Percentiles rank a stretch among this genome's conserved stretches.
phyloP scores from a whole-genome alignment of 345 rosid species.

The Citrus sp. region DNA sequence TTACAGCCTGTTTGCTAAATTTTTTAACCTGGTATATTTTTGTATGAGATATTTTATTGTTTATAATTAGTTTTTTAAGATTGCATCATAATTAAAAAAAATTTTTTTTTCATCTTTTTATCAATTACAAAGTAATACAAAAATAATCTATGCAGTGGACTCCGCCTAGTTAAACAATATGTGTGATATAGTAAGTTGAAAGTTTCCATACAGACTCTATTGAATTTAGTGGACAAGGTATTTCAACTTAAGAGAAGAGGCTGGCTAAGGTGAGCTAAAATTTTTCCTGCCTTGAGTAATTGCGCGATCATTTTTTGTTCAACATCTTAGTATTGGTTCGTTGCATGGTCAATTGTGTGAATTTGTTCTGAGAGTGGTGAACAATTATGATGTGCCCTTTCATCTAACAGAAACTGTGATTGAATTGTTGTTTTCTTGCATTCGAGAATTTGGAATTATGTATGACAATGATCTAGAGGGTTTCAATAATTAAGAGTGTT shows the following conservation, averaged over 20 bases:
- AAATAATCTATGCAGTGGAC: constrained; percentile 97
- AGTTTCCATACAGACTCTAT: too few species aligned
- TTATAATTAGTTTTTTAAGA: too few species aligned
- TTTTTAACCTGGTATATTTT: neutral
- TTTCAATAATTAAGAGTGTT: neutral
- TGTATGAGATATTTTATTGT: neutral
- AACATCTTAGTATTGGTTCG: neutral
- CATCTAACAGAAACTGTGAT: neutral
- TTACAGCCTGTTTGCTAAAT: neutral
- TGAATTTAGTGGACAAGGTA: constrained; percentile 94
- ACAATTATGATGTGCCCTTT: too few species aligned
- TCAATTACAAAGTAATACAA: too few species aligned
- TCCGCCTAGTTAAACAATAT: too few species aligned
- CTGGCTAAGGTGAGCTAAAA: constrained; percentile 76
- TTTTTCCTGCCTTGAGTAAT: neutral
- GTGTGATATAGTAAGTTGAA: too few species aligned
- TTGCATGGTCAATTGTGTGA: neutral
- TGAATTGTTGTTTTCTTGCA: neutral
- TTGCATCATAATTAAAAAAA: too few species aligned
- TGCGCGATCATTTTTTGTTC: neutral
- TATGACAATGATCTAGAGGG: neutral
- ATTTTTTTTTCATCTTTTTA: too few species aligned
- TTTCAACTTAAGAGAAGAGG: constrained; percentile 98
- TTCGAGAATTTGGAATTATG: neutral
- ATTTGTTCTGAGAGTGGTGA: too few species aligned